Evolutionary conservation across 116 monocot genomes (phyloP).

Genomic region (Zostera marina): DNA sequence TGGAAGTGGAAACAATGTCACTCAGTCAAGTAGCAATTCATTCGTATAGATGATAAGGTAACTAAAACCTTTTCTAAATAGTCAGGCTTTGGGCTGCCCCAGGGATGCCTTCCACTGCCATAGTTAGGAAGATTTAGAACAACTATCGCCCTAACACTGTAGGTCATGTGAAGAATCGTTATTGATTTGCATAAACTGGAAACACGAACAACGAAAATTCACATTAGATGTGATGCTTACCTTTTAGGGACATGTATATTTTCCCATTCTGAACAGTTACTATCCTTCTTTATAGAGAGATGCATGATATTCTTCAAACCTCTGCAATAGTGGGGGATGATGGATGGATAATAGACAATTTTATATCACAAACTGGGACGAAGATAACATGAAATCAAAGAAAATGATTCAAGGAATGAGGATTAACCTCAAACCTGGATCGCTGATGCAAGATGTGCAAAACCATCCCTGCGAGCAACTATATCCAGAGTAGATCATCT

Average conservation of each 20-base stretch:
- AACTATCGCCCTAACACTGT: slow-evolving; percentile 86
- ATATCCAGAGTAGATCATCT: slow-evolving; percentile 96
- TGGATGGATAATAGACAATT: background rate
- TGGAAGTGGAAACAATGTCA: slow-evolving; percentile 5
- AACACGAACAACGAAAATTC: background rate
- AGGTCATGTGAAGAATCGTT: slow-evolving; percentile 4
- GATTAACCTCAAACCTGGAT: slow-evolving; percentile 65
- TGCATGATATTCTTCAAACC: slow-evolving; percentile 72
- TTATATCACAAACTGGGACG: background rate
- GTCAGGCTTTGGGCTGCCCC: slow-evolving; percentile 71
- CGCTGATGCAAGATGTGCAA: slow-evolving; percentile 56
- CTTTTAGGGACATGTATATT: slow-evolving; percentile 57
- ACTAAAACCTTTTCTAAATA: slow-evolving; percentile 64
- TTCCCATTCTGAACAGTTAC: slow-evolving; percentile 65
- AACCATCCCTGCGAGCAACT: slow-evolving; percentile 97
- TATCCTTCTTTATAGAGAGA: slow-evolving; percentile 47
- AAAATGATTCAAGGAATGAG: background rate
- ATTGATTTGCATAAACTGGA: background rate
- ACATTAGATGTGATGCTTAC: too few species aligned
- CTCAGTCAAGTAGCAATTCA: too few species aligned
- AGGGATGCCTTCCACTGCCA: slow-evolving; percentile 88
- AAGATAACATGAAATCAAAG: background rate
- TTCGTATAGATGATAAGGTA: background rate
- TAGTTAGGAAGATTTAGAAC: slow-evolving; percentile 84
- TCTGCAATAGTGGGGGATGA: slow-evolving; percentile 28